Evolutionary conservation across 805 yeast species (phyloP), one percentile per base, ranked within the genome.

Genomic region (Scheffersomyces coipomensis): DNA sequence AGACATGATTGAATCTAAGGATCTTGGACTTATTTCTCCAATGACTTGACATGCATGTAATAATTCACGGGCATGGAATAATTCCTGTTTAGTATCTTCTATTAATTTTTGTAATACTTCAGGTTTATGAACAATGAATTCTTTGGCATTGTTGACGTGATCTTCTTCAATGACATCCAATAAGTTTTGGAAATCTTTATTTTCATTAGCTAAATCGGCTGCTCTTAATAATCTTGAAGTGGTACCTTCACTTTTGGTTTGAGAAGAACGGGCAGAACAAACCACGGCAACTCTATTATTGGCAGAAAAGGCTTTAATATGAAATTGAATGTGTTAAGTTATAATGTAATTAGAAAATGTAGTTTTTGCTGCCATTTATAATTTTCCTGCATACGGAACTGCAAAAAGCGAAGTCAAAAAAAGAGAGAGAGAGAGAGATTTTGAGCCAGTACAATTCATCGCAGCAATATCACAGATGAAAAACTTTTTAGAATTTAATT

Each of bases 191-290:
- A 76, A 88, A 45, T 81, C 83, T 11, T 72, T 71, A 46, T 79
- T 80, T 40, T 79, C 75, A 1, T 81, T 64, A 1, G 91, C 88
- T 30, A 77, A 55, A 42, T 90, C 97, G 13, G 97, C 91, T n/a
- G 97, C 87, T 31, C 74, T 64, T 29, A 93, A 63, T 18, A 93
- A 71, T 48, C 98, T 68, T 2, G 95, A 85, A 4, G 99, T 93
- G 33, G 99, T 93, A 37, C 99, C 99, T 60, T 91, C 97, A 17
- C 88, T 80, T 58, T 93, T 93, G 29, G 96, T 85, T 45, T 85
- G 76, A 1, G 96, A 81, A 11, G 97, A 88, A 49, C 99, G 77
- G 2, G 99, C 99, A 24, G 95, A 85, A 62, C 99, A 93, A 2
- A 93, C 99, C 18, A 91, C 95, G 2, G 95, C 97, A 12, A 90